Base-by-base conservation (phyloP, 2,329 filamentous ascomycete genomes). In the Trichophyton benhamiae region DNA sequence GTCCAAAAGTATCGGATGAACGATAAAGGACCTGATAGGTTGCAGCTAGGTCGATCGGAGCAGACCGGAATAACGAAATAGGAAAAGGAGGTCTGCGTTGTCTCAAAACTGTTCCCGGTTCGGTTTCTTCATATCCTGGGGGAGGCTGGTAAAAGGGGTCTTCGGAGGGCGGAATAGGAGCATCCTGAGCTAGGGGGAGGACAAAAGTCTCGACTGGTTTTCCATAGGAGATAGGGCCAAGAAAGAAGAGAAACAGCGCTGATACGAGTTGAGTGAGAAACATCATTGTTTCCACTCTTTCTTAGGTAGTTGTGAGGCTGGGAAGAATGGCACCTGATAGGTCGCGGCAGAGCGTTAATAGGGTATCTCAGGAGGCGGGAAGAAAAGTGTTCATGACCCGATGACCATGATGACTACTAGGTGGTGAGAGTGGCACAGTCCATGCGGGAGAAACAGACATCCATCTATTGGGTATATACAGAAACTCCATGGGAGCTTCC, bases 11-110 rank as follows among this genome's bases (percentile, higher is more conserved):
- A 63, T 77, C 71, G 1, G 70, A 75, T 6, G 76, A 75, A 7
- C 74, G 70, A 63, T 76, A 78, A 1, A 77, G 68, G 42, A 79
- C 68, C 60, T 78, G 72, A 57, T 73, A 68, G 7, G 66, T 60
- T 4, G 63, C 61, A 4, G 62, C 63, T 2, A 72, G 59, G 41
- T 72, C 70, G 52, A 67, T 60, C 11, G 65, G 63, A 22, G 60
- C 64, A 17, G 63, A 9, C 11, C 63, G 60, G 55, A 71, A 68
- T 3, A 65, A 65, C 1, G 69, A 66, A 55, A 70, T 68, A 5
- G 67, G 64, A n/a, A 64, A 64, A 2, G 68, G 67, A 7, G 66
- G 64, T 13, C 58, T 62, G 20, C 69, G 67, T n/a, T 63, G 49
- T 52, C 67, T 65, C 8, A 72, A 62, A 42, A 72, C 70, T 5